Evolutionary conservation across 768 basidiomycete genomes (phyloP).

Genomic region (Tricholoma saponaceum): DNA sequence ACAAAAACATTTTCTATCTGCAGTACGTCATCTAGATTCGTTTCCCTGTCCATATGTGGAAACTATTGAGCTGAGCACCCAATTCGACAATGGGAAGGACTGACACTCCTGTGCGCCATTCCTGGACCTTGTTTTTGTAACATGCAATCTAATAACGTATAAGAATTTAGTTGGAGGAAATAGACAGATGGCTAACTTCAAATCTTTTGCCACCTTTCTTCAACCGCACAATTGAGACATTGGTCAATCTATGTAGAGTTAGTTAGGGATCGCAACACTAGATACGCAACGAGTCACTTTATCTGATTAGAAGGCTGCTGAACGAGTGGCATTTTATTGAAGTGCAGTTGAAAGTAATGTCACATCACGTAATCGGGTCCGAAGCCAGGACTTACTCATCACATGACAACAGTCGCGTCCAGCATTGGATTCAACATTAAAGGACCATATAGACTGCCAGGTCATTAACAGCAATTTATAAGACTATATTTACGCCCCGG

Average conservation of each 20-base stretch:
- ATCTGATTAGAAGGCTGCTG: conserved; percentile 90
- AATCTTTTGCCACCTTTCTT: conserved; percentile 98
- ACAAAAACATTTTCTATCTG: conserved; percentile 95
- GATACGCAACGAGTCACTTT: conserved; percentile 44
- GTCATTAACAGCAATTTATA: neutral
- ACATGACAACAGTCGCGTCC: neutral
- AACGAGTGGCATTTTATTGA: conserved; percentile 45
- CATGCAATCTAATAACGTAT: conserved; percentile 70
- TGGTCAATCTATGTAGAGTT: conserved; percentile 68
- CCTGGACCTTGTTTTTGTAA: conserved; percentile 99
- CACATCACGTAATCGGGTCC: too few relatives aligned
- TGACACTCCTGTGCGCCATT: conserved; percentile 90
- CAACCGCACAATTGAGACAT: conserved; percentile 92
- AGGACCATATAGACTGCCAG: too few relatives aligned
- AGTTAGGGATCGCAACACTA: conserved; percentile 2
- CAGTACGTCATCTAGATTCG: conserved; percentile 89
- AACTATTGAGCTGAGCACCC: neutral
- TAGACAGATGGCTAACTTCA: conserved; percentile 59
- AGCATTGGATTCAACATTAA: too few relatives aligned
- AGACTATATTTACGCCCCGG: neutral
- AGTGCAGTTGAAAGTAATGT: conserved; percentile 1
- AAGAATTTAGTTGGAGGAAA: neutral
- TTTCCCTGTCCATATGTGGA: conserved; percentile 56
- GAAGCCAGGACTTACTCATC: neutral
- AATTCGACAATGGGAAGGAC: conserved; percentile 21